Evolutionary conservation across 1,284 basidiomycete species (phyloP), one percentile per base, ranked within the genome.

Genomic region (Termitomyces sp.): DNA sequence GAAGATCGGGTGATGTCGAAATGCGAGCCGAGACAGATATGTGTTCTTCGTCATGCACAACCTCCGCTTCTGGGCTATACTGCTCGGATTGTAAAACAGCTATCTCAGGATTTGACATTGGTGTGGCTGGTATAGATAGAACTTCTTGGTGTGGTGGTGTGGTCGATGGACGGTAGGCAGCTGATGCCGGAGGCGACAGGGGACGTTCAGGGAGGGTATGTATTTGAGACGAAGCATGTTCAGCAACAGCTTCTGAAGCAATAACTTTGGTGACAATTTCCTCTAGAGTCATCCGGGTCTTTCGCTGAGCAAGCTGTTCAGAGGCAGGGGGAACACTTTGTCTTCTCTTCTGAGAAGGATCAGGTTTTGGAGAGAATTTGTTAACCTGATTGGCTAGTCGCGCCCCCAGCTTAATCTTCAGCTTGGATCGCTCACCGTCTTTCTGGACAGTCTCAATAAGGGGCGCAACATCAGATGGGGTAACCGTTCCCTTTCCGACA

Each of bases 321-420:
- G 46, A 15, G 33, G 39, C 10, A 31, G 58, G 52, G 5, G 60
- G 50, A 10, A 39, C 43, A 49, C 55, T 61, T 57, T 56, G 52
- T 21, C 44, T 59, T 41, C 46, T 39, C 54, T 59, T 63, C 57
- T 59, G 60, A 15, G 53, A 47, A 34, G 53, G 34, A 15, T 54
- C 24, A 33, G 43, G 33, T 40, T 56, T 58, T 5, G 58, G 42
- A 5, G 59, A 46, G 4, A 47, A 26, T 38, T 60, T 50, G 10
- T 43, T 34, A 10, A 43, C 43, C 44, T 46, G 34, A 48, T 50
- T 50, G 17, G 43, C 33, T 13, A 55, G 17, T n/a, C 66, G 61
- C 3, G 66, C 61, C 28, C 69, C 64, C 54, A 70, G 64, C 58
- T 68, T 72, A 63, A 75, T 69, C 53, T 70, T 72, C 12, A 75